Base-by-base conservation (phyloP, 1,284 basidiomycete species). In the Trametes sp. region DNA sequence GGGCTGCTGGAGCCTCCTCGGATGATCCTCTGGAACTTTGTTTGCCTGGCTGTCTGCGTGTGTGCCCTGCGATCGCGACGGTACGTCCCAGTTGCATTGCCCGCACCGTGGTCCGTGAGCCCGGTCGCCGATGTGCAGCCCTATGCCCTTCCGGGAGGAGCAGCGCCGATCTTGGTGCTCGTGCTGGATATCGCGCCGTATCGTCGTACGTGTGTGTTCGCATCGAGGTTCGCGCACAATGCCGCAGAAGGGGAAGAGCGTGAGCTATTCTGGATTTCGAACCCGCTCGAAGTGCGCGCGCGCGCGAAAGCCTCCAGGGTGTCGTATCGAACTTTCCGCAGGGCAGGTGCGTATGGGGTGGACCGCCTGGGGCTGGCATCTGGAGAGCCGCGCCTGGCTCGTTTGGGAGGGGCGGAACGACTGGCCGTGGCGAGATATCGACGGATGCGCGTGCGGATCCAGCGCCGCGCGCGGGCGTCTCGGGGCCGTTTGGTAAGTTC, bases 1-100 rank as follows among this genome's bases (percentile, higher is more conserved):
- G 49, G 55, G 57, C 56, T 41, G 42, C 56, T 59, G 65, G 65
- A 48, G 65, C 54, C 61, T 63, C 59, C 53, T 66, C 65, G 65
- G 65, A 59, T 42, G 54, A 61, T 59, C 65, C 59, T 61, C 62
- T 55, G 54, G 49, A 45, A 31, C 24, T 41, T 24, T 36, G 42
- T 42, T 35, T 54, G 45, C 24, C 6, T 24, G 46, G 45, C 38
- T 19, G 16, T 19, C 16, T 41, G 38, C 38, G 38, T 26, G 33
- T 19, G 24, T 36, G 16, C n/a, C 3, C 38, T 4, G 26, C 38
- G 36, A 21, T 51, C 29, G 24, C 38, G 19, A 33, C n/a, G n/a
- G n/a, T n/a, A n/a, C n/a, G n/a, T n/a, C n/a, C n/a, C n/a, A n/a
- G n/a, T n/a, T n/a, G n/a, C n/a, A n/a, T n/a, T n/a, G n/a, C 16